A percentile compares a stretch with the other conserved stretches of the same genome.
These are phyloP conservation scores for Trichosporon ovoides DNA, from an alignment of 1,284 basidiomycete genomes.

Conservation along the genomic window DNA sequence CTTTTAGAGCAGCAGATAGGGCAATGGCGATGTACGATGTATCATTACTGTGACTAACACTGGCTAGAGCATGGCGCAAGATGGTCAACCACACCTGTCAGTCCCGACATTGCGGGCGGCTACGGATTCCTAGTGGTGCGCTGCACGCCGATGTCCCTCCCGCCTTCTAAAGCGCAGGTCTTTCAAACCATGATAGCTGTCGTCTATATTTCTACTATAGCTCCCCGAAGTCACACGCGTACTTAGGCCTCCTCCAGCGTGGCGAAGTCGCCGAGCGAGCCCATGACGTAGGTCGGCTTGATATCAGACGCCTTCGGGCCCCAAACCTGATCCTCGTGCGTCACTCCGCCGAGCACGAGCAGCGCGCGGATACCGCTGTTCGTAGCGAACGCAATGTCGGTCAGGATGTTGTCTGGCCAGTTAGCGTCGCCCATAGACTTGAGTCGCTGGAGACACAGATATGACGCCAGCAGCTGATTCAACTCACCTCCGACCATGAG, in stretches of 20 bases:
- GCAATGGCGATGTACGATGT: not conserved
- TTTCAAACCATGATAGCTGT: not conserved
- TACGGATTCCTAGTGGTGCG: no score
- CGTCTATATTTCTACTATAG: not conserved
- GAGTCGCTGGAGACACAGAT: not conserved
- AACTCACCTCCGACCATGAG: conserved; percentile 73
- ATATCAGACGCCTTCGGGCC: conserved; percentile 65
- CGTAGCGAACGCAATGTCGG: conserved; percentile 80
- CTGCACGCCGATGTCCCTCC: no score
- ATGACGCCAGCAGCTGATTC: conserved; percentile 50
- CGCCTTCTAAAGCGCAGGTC: no score
- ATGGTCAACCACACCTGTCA: no score
- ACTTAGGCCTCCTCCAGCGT: conserved; percentile 26
- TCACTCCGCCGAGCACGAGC: conserved; percentile 91
- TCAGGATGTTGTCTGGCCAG: conserved; percentile 73
- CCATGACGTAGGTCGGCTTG: conserved; percentile 74
- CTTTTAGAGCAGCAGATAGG: not conserved
- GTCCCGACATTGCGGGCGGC: no score
- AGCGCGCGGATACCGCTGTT: conserved; percentile 78
- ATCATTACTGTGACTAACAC: not conserved
- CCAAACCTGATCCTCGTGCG: conserved; percentile 62
- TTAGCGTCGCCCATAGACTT: not conserved
- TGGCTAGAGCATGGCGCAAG: not conserved
- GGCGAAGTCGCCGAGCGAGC: conserved; percentile 68
- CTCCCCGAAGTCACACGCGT: not conserved